A percentile compares a stretch with the other conserved stretches of the same genome.
These are phyloP conservation scores for Lentinula edodes DNA, from an alignment of 768 basidiomycete species.

Conservation along the genomic window DNA sequence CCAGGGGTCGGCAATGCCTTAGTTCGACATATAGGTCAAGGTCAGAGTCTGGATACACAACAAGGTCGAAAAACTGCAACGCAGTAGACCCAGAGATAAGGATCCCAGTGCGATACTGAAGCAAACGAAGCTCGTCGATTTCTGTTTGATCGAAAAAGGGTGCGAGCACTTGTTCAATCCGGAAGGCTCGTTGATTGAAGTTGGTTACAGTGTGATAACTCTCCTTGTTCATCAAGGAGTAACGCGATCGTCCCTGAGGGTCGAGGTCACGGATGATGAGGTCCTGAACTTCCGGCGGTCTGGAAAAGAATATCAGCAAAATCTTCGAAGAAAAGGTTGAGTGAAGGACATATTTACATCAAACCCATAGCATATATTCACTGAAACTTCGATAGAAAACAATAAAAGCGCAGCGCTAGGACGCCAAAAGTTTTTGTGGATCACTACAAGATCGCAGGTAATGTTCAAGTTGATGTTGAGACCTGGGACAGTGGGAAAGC, in stretches of 20 bases:
- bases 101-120: slow-evolving; percentile 36
- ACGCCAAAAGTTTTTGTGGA: no score
- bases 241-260: background rate
- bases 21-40: slow-evolving; percentile 45
- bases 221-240: background rate
- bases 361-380: no score
- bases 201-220: background rate
- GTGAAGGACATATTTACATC: no score
- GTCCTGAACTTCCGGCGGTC: background rate
- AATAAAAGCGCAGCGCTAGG: no score
- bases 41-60: slow-evolving; percentile 39
- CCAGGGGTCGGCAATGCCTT: slow-evolving; percentile 23
- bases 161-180: slow-evolving; percentile 27
- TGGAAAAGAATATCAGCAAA: background rate
- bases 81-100: slow-evolving; percentile 51
- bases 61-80: slow-evolving; percentile 44
- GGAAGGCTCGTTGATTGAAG: slow-evolving; percentile 21
- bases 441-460: no score
- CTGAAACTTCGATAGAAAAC: no score
- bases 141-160: slow-evolving; percentile 24
- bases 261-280: background rate
- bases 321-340: no score
- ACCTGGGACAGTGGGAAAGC: no score
- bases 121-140: slow-evolving; percentile 28
- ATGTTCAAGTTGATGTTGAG: no score